Percentiles rank a stretch among this genome's conserved stretches.
These are phyloP conservation scores for Otatea glauca DNA, from an alignment of 176 grass and related monocot species.

Conservation along the genomic window DNA sequence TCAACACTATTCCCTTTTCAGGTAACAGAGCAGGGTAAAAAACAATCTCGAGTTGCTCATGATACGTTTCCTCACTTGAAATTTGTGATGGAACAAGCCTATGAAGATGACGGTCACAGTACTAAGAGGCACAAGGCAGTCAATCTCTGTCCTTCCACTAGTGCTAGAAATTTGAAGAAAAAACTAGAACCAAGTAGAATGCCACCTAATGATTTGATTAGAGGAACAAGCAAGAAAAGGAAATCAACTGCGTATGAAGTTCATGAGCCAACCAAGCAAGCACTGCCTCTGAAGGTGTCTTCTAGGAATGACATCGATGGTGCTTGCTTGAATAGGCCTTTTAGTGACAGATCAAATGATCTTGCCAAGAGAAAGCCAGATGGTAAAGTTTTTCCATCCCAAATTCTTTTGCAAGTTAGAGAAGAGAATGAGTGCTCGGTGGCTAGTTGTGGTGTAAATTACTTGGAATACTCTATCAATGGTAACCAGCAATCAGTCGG, in stretches of 20 bases:
- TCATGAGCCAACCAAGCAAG: background rate
- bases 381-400: background rate
- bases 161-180: conserved; percentile 35
- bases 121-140: conserved; percentile 8
- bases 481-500: conserved; percentile 16
- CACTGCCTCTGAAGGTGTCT: background rate
- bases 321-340: background rate
- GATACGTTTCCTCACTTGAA: background rate
- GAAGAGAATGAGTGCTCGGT: conserved; percentile 58
- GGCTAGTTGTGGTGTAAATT: conserved; percentile 53
- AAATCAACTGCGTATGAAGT: background rate
- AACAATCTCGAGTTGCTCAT: background rate
- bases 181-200: background rate
- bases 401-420: conserved; percentile 18
- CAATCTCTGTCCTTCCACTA: conserved; percentile 13
- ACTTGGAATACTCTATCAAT: conserved; percentile 23
- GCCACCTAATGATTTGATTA: background rate
- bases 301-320: background rate
- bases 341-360: background rate
- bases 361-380: conserved; percentile 24
- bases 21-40: background rate
- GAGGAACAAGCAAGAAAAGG: background rate
- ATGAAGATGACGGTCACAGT: background rate
- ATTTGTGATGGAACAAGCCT: conserved; percentile 22
- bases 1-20: background rate